Conservation (phyloP, 2,329 filamentous ascomycete species). For the Thermoascus crustaceus region DNA sequence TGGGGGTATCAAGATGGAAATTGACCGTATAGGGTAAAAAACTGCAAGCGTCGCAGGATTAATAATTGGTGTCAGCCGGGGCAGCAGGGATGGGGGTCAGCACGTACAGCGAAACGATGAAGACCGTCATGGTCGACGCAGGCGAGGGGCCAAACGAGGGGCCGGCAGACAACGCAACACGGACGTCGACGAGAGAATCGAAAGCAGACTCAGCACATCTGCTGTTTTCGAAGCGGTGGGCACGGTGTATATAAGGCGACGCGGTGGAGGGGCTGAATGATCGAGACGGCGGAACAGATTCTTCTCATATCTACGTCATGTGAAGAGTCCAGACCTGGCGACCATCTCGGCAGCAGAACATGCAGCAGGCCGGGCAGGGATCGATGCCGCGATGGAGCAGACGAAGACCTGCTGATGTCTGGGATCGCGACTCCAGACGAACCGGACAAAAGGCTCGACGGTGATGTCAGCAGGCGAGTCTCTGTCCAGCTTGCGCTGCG, state of each 20-base stretch:
- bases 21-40: slow-evolving; percentile 90
- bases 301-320: slow-evolving; percentile 28
- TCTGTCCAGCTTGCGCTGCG: no score
- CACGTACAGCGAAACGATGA: slow-evolving; percentile 52
- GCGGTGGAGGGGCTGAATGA: no score
- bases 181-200: slow-evolving; percentile 3
- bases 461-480: slow-evolving; percentile 1
- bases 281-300: neutral
- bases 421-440: neutral
- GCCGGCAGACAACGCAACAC: slow-evolving; percentile 1
- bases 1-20: slow-evolving; percentile 56
- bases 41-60: slow-evolving; percentile 41
- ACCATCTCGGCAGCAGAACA: slow-evolving; percentile 5
- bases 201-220: neutral
- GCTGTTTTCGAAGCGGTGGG: no score
- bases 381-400: neutral
- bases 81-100: no score
- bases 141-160: slow-evolving; percentile 2
- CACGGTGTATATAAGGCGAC: no score
- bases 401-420: neutral
- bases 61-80: slow-evolving; percentile 8
- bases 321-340: slow-evolving; percentile 11
- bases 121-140: slow-evolving; percentile 47
- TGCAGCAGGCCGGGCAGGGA: slow-evolving; percentile 8
- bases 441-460: neutral